Base-by-base conservation (phyloP, 176 grass and related monocot genomes). In the Leersia perrieri region DNA sequence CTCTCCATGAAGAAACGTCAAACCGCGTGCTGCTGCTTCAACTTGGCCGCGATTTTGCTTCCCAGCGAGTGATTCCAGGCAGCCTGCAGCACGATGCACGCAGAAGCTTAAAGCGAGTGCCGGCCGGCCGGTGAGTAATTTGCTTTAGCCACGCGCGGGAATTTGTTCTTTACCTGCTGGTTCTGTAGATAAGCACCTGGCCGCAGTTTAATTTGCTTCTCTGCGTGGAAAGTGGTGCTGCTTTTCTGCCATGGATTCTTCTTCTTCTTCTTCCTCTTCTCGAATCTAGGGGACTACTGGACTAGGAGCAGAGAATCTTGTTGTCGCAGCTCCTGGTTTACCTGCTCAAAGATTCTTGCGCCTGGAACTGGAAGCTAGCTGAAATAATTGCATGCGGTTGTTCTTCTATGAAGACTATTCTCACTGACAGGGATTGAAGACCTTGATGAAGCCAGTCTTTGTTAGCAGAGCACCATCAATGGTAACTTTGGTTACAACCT, bases 21-120 rank as follows among this genome's bases (percentile, higher is more conserved):
- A 45, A 73, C 20, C 51, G 51, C 51, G 51, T n/a, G 20, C 22
- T 38, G 35, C n/a, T 51, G 7, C 15, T 5, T 51, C 45, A 51
- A 6, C 51, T n/a, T 57, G 51, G 1, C 51, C 1, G 51, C 51
- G 20, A n/a, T 57, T 57, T n/a, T 23, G 20, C 51, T 57, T 53
- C 14, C 51, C 51, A 3, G 20, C 18, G 49, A 16, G 51, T 57
- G 51, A 57, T 57, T 57, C 51, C 51, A 57, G 9, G 1, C 22
- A 15, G 42, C 42, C 42, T 13, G 42, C 42, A 45, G 13, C 42
- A 45, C 42, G 42, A 44, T 3, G 7, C 11, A 11, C 39, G 39
- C 81, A 67, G 42, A 75, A 57, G 72, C 73, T 25, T 84, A 61
- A 76, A 77, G 64, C 7, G 60, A 75, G 58, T 9, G 26, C 13